A percentile compares a stretch with the other conserved stretches of the same genome.
Conservation (phyloP, 306 rosid genomes). For the Cicer arietinum region DNA sequence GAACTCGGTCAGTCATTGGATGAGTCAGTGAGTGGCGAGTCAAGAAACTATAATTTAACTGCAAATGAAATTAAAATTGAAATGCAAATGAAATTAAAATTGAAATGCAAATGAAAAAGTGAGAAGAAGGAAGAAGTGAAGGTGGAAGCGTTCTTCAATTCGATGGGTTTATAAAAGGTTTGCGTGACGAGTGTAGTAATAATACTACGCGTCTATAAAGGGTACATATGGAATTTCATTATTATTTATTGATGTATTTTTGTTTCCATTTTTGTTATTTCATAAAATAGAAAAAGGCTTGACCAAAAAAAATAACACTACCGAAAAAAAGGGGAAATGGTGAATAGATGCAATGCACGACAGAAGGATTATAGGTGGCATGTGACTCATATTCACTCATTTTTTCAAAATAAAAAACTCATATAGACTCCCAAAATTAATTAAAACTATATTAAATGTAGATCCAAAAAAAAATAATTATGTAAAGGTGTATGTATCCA, state of each 20-base stretch:
- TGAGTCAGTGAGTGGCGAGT: slow-evolving; percentile 34
- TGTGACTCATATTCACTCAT: background rate
- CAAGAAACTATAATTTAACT: background rate
- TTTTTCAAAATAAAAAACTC: no score
- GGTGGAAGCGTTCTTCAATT: no score
- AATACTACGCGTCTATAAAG: background rate
- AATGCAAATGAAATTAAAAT: background rate
- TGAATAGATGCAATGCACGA: background rate
- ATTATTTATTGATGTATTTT: background rate
- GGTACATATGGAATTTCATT: background rate
- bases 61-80: background rate
- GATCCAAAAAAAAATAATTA: no score
- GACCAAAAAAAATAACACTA: background rate
- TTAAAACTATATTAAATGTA: no score
- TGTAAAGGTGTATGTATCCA: no score
- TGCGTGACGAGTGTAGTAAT: no score
- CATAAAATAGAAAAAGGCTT: background rate
- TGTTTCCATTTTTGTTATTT: background rate
- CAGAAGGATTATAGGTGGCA: background rate
- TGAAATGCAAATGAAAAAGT: background rate
- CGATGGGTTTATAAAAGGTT: no score
- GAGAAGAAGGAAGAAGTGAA: no score
- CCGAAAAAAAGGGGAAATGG: background rate
- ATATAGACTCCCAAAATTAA: no score
- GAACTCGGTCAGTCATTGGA: slow-evolving; percentile 75